Evolutionary conservation across 1,139 yeast genomes (phyloP).

Genomic region (Maudiozyma humilis): DNA sequence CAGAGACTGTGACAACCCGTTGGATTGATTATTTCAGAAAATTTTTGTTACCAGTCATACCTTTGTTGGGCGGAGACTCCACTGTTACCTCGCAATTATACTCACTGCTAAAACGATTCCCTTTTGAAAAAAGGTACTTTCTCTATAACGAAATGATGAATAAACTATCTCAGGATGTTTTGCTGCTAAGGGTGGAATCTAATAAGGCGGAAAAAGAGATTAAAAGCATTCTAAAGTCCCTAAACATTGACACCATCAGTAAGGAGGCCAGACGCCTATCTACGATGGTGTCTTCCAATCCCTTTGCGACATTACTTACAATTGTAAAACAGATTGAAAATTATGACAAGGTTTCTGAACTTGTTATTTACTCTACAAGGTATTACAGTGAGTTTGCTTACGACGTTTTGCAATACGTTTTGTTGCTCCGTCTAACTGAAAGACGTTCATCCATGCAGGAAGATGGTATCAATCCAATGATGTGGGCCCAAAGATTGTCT

Average conservation of each 20-base stretch:
- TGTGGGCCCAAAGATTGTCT: constrained; percentile 76
- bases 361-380: constrained; percentile 74
- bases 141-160: constrained; percentile 78
- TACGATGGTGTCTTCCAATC: constrained; percentile 70
- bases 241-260: constrained; percentile 77
- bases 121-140: constrained; percentile 61
- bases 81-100: constrained; percentile 56
- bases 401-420: constrained; percentile 74
- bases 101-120: constrained; percentile 44
- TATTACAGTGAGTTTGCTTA: constrained; percentile 75
- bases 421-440: constrained; percentile 62
- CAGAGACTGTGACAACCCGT: constrained; percentile 26
- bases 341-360: constrained; percentile 74
- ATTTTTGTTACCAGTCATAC: constrained; percentile 59
- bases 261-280: constrained; percentile 74
- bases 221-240: constrained; percentile 68
- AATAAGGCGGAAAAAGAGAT: constrained; percentile 74
- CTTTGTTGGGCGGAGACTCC: constrained; percentile 54
- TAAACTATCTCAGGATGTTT: constrained; percentile 45
- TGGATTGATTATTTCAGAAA: constrained; percentile 64
- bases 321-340: constrained; percentile 74
- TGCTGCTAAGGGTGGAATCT: constrained; percentile 54
- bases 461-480: constrained; percentile 75
- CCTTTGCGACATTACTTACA: constrained; percentile 64
- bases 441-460: constrained; percentile 62